These are phyloP conservation scores for Flaveria brownii DNA, from an alignment of 129 eudicot species.

Conservation along the genomic window DNA sequence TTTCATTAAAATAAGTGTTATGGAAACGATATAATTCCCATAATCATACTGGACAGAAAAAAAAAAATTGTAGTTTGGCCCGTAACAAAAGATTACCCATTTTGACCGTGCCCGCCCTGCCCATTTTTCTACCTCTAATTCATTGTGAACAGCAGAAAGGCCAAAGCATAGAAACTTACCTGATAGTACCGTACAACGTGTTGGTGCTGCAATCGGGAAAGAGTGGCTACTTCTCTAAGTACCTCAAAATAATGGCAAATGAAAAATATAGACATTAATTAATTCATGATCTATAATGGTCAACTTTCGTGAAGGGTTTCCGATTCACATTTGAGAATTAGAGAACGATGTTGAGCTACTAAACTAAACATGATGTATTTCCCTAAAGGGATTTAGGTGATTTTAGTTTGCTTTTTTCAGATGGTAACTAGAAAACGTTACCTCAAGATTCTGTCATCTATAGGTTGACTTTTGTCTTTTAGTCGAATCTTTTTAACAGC, in stretches of 20 bases:
- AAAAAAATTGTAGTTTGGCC: background rate
- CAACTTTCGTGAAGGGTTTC: background rate
- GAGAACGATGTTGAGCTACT: background rate
- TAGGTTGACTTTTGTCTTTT: slow-evolving; percentile 73
- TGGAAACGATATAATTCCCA: background rate
- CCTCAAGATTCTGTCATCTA: slow-evolving; percentile 89
- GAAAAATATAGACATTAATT: slow-evolving; percentile 14
- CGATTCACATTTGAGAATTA: slow-evolving; percentile 7
- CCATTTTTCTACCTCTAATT: background rate
- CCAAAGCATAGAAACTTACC: slow-evolving; percentile 37
- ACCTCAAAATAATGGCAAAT: slow-evolving; percentile 32
- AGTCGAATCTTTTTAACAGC: slow-evolving; percentile 88
- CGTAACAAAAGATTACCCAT: background rate
- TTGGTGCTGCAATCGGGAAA: slow-evolving; percentile 95
- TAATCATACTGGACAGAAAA: background rate
- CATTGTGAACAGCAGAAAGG: background rate
- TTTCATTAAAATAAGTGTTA: too few species aligned
- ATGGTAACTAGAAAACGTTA: slow-evolving; percentile 27
- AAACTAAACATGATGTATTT: slow-evolving; percentile 20
- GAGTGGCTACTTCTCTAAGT: slow-evolving; percentile 94
- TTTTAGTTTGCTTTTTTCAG: background rate
- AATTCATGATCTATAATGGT: background rate
- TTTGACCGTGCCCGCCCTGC: background rate
- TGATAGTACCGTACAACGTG: slow-evolving; percentile 98
- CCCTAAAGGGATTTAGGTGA: slow-evolving; percentile 5